phyloP scores from a whole-genome alignment of 2,329 filamentous ascomycete species.

The Neofusicoccum sp. region DNA sequence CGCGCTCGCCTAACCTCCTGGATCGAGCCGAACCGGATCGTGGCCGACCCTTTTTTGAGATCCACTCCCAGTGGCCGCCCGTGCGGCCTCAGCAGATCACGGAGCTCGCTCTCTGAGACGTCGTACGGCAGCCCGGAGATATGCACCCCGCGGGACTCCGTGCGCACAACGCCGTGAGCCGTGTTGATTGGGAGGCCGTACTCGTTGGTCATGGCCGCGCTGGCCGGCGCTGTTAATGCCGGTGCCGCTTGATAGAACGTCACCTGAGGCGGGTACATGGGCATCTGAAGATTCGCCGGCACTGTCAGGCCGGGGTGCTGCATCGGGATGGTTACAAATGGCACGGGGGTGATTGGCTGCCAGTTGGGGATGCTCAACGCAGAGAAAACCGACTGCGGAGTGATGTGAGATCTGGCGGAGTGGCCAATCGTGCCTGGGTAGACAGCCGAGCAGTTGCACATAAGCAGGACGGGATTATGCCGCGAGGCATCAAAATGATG shows the following conservation, averaged over 20 bases:
- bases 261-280: slow-evolving; percentile 16
- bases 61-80: slow-evolving; percentile 31
- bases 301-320: slow-evolving; percentile 24
- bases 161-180: slow-evolving; percentile 37
- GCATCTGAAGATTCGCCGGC: slow-evolving; percentile 22
- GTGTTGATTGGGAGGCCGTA: slow-evolving; percentile 41
- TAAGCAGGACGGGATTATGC: slow-evolving; percentile 31
- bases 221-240: not conserved
- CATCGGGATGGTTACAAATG: not conserved
- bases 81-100: slow-evolving; percentile 30
- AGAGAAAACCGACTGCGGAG: slow-evolving; percentile 28
- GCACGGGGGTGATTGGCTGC: not conserved
- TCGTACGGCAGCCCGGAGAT: slow-evolving; percentile 37
- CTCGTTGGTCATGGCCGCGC: slow-evolving; percentile 26
- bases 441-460: slow-evolving; percentile 38
- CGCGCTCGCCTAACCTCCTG: slow-evolving; percentile 36
- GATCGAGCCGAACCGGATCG: slow-evolving; percentile 34
- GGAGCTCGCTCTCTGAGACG: slow-evolving; percentile 31
- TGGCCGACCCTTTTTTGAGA: slow-evolving; percentile 34
- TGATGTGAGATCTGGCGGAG: slow-evolving; percentile 36
- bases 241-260: slow-evolving; percentile 24
- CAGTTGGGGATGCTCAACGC: not conserved
- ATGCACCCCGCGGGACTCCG: slow-evolving; percentile 42
- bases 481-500: slow-evolving; percentile 26
- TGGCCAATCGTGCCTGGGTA: slow-evolving; percentile 34